Evolutionary conservation across 2,329 filamentous ascomycete genomes (phyloP).

Genomic region (Calonectria pseudoturangicola): DNA sequence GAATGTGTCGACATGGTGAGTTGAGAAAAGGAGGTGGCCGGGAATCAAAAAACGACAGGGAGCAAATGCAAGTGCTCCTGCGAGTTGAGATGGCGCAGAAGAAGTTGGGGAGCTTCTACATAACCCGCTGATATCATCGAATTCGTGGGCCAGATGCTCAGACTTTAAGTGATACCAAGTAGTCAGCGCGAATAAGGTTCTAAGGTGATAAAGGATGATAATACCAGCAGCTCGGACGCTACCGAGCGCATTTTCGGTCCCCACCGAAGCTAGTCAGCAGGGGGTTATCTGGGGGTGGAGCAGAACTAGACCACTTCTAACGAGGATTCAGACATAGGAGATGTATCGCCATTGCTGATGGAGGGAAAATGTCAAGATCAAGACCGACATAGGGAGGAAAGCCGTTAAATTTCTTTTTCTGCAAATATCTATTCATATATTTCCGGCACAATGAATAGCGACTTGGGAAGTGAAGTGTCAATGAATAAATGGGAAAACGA

Average conservation of each 20-base stretch:
- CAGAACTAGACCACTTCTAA: neutral
- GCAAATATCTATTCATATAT: no score
- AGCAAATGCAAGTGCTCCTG: neutral
- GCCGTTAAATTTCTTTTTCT: no score
- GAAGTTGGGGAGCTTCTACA: neutral
- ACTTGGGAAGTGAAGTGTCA: no score
- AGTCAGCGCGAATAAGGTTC: neutral
- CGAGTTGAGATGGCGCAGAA: neutral
- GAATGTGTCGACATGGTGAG: conserved; percentile 7
- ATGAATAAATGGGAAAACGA: no score
- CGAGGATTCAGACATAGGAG: neutral
- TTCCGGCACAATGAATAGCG: no score
- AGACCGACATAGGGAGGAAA: no score
- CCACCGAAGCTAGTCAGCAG: neutral
- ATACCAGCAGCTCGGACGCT: neutral
- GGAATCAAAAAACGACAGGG: neutral
- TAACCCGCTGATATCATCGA: no score
- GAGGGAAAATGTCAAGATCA: no score
- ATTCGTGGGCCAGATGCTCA: neutral
- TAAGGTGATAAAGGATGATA: neutral
- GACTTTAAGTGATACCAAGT: conserved; percentile 4
- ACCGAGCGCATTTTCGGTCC: conserved; percentile 17
- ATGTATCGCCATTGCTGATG: no score
- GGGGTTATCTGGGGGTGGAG: conserved; percentile 7
- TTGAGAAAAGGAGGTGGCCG: neutral